Base-by-base conservation (phyloP, 176 grass and related monocot genomes). In the bread wheat (Triticum aestivum) region DNA sequence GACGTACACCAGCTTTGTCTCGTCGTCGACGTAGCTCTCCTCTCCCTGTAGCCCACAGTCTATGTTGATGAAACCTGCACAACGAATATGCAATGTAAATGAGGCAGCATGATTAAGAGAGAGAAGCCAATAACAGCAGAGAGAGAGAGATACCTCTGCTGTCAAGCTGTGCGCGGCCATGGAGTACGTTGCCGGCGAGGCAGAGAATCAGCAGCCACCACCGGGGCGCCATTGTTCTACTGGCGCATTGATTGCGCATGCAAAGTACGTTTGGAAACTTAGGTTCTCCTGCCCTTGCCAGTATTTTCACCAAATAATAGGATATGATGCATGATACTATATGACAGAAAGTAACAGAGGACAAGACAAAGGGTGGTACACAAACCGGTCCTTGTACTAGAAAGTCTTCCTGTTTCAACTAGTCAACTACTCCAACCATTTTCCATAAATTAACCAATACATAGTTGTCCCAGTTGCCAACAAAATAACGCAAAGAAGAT, bases 41-140 rank as follows among this genome's bases (percentile, higher is more conserved):
- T 87, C 82, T 45, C 52, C 69, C 29, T 84, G 62, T 4, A 91
- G 38, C 30, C 92, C 92, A 21, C 69, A 41, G 69, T 71, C 69
- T 71, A 71, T 71, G 69, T 21, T 71, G 69, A 71, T 71, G 69
- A 71, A 71, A 38, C 69, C 54, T 59, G 54, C 54, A 59, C 54
- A 59, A 21, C 9, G 18, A 7, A 59, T 59, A 59, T 59, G 54
- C 54, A 59, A 21, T 59, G 18, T 21, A 21, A 3, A 59, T 59
- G 18, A 21, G 54, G 17, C 18, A 58, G 0, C 17, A 59, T 21
- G 54, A 20, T 59, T 59, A 21, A 21, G 3, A 45, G 44, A 59
- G 54, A 59, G 0, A 59, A 59, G 18, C 54, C 54, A 59, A 8
- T 20, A 59, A 21, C 2, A 59, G 51, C 9, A 52, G 49, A 52